Evolutionary conservation across 2,329 filamentous ascomycete species (phyloP).

Genomic region (Penicillium sclerotigenum): DNA sequence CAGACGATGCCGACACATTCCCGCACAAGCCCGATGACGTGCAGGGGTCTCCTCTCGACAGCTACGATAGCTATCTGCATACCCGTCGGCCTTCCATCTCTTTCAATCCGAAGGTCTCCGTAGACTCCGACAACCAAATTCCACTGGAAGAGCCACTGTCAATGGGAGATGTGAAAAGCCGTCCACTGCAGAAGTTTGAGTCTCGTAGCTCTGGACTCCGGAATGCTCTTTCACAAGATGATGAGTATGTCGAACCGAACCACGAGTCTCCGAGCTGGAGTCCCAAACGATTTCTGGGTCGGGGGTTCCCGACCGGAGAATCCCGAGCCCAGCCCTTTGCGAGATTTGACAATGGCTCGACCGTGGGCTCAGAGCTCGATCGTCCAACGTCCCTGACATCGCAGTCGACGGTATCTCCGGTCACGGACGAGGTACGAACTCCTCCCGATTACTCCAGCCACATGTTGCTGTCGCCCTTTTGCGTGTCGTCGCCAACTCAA

Average conservation of each 20-base stretch:
- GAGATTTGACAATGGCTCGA: constrained; percentile 25
- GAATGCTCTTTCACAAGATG: constrained; percentile 37
- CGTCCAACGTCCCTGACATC: constrained; percentile 45
- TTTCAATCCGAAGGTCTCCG: constrained; percentile 41
- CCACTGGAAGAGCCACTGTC: constrained; percentile 41
- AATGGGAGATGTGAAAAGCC: constrained; percentile 27
- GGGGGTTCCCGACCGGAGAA: constrained; percentile 26
- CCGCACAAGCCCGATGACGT: constrained; percentile 39
- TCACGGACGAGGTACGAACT: constrained; percentile 41
- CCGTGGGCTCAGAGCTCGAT: constrained; percentile 30
- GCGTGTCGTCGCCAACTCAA: constrained; percentile 37
- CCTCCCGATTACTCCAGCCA: constrained; percentile 39
- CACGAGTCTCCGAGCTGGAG: constrained; percentile 21
- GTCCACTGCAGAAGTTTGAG: constrained; percentile 28
- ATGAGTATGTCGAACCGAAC: constrained; percentile 22
- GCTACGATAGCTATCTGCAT: constrained; percentile 44
- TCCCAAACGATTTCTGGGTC: constrained; percentile 22
- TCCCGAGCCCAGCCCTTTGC: constrained; percentile 23
- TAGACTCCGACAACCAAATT: constrained; percentile 40
- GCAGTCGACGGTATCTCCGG: constrained; percentile 43
- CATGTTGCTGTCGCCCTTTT: constrained; percentile 38
- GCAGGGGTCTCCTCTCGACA: constrained; percentile 40
- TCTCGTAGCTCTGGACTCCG: constrained; percentile 35
- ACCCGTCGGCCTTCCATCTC: constrained; percentile 42
- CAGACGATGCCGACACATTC: constrained; percentile 29